Conservation (phyloP, 2,329 filamentous ascomycete genomes). For the Delphinella strobiligena region DNA sequence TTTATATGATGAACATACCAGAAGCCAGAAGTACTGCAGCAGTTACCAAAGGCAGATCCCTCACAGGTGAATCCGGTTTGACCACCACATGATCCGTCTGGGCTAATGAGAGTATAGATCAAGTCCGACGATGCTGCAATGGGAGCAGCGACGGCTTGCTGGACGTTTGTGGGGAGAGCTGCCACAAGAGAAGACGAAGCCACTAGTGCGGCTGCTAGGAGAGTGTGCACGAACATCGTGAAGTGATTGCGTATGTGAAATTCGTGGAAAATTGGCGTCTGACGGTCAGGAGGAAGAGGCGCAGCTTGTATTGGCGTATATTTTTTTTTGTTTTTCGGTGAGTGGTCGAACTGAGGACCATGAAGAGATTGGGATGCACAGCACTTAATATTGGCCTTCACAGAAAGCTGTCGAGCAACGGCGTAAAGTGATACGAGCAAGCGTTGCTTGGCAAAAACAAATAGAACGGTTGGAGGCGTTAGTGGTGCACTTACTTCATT, state of each 20-base stretch:
- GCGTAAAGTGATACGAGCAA: neutral
- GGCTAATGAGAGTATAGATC: conserved; percentile 3
- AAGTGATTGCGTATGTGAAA: neutral
- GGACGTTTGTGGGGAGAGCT: conserved; percentile 4
- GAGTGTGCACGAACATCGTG: conserved; percentile 3
- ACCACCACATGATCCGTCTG: conserved; percentile 6
- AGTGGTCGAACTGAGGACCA: no score
- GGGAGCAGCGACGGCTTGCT: conserved; percentile 3
- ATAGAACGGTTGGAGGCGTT: neutral
- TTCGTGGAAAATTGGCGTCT: neutral
- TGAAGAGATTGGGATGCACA: neutral
- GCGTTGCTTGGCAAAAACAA: neutral
- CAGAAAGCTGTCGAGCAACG: neutral
- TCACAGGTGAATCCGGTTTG: conserved; percentile 4
- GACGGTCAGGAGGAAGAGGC: neutral
- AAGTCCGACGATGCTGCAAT: neutral
- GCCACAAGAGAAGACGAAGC: conserved; percentile 4
- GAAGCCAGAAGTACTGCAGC: conserved; percentile 7
- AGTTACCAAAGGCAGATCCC: conserved; percentile 6
- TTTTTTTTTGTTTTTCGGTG: neutral
- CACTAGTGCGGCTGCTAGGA: conserved; percentile 5
- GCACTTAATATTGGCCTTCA: neutral
- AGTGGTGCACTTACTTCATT: neutral
- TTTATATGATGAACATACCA: conserved; percentile 1
- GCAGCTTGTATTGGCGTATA: no score